A percentile compares a stretch with the other conserved stretches of the same genome.
These are phyloP conservation scores for Pythium rhizo-oryzae DNA, from an alignment of 352 stramenopile species.

Conservation along the genomic window DNA sequence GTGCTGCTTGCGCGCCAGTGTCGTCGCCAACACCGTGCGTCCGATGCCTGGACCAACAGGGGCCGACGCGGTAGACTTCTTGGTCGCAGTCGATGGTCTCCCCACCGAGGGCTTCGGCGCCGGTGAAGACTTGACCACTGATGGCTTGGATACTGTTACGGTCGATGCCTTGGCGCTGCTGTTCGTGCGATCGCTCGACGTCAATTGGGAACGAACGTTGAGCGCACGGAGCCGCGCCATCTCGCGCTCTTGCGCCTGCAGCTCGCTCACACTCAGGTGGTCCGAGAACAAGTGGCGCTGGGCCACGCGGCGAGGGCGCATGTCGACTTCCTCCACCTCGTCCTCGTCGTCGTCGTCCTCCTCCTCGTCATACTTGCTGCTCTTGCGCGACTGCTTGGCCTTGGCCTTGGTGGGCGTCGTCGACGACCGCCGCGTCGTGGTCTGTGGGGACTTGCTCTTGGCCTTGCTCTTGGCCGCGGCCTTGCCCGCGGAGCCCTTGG, in stretches of 20 bases:
- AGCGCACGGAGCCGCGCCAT: constrained; percentile 19
- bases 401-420: constrained; percentile 6
- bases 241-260: constrained; percentile 63
- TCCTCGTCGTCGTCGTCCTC: constrained; percentile 9
- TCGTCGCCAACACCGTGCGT: constrained; percentile 25
- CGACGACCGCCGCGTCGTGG: not conserved
- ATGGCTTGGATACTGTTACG: not conserved
- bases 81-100: constrained; percentile 5
- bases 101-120: not conserved
- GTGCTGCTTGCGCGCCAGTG: constrained; percentile 23
- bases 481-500: constrained; percentile 10
- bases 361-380: constrained; percentile 9
- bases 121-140: not conserved
- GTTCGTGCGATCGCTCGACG: not conserved
- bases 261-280: constrained; percentile 53
- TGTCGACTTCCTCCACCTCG: constrained; percentile 12
- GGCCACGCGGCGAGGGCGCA: constrained; percentile 7
- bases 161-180: not conserved
- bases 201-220: not conserved
- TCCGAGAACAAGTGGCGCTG: constrained; percentile 29
- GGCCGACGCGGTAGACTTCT: not conserved
- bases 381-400: constrained; percentile 6
- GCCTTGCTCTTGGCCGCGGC: not conserved
- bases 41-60: not conserved
- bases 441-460: not conserved